Base-by-base conservation (phyloP, 495 filamentous ascomycete genomes). In the Talaromyces trachyspermus region DNA sequence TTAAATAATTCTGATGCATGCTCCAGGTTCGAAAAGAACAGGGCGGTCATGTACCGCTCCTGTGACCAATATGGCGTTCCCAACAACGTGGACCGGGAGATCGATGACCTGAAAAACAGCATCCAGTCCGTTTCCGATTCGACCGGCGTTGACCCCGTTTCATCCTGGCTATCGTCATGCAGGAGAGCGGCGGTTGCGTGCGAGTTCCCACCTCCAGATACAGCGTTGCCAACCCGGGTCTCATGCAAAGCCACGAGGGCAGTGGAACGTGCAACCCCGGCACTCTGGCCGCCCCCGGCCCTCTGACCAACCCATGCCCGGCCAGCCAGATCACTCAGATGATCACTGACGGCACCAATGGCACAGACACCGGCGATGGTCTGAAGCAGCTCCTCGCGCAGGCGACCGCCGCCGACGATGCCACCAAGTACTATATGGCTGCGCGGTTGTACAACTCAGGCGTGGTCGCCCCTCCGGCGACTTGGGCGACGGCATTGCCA, bases 391-490 rank as follows among this genome's bases (percentile, higher is more conserved):
- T 59, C 49, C 40, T 75, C 15, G 50, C 48, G 4, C 15, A 60
- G 44, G 54, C 60, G 8, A n/a, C 2, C 1, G 0, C 20, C 5
- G 14, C 36, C 25, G 11, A 15, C 48, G 38, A 63, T 37, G 67
- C 51, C 4, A 47, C 60, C 10, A 56, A 57, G 18, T 76, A 65
- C 59, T 80, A 80, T 61, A 60, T 59, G 42, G 72, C 68, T 4
- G 72, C 75, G 4, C 65, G 76, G 35, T 64, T 69, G 41, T 82
- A 80, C 61, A 82, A 82, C 67, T 78, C 77, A 23, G 78, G 78
- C 48, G 69, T 65, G 11, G 42, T 80, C 27, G 68, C 50, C 24
- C 5, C 56, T 12, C 56, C 24, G 69, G 67, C 6, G 74, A 79
- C 56, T 58, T 80, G n/a, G 68, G 66, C 46, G 52, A 56, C 9